phyloP scores from a whole-genome alignment of 257 asterid genomes.

The Solanum gandarillasii region DNA sequence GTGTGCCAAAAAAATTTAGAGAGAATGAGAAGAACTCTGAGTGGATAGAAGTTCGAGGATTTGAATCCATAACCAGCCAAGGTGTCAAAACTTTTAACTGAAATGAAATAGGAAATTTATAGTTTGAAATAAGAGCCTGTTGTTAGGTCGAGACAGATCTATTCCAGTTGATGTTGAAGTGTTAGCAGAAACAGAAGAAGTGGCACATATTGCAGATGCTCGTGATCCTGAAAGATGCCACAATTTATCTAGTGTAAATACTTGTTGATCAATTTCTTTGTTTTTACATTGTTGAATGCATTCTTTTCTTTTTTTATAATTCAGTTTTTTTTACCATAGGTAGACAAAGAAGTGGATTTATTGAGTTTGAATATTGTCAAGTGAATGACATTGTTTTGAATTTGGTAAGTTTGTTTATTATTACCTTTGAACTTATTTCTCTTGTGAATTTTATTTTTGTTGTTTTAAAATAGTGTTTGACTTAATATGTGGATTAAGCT shows the following conservation, averaged over 20 bases:
- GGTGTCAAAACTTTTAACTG: not conserved
- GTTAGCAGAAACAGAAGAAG: no score
- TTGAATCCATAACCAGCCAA: slow-evolving; percentile 1
- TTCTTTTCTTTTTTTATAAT: not conserved
- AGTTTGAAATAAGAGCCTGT: not conserved
- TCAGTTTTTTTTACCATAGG: not conserved
- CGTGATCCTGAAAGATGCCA: not conserved
- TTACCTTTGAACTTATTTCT: not conserved
- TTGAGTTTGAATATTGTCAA: not conserved
- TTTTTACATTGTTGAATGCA: not conserved
- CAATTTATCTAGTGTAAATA: not conserved
- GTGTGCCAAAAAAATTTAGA: not conserved
- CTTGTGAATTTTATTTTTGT: no score
- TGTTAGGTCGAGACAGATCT: not conserved
- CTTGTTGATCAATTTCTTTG: not conserved
- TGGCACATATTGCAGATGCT: no score
- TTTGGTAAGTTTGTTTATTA: no score
- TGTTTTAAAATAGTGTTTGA: not conserved
- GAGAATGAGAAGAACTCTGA: not conserved
- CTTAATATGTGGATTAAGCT: not conserved
- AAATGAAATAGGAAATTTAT: not conserved
- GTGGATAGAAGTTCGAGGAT: not conserved
- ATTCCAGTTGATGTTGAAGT: no score
- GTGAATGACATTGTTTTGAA: not conserved
- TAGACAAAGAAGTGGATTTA: not conserved